phyloP scores from a whole-genome alignment of 805 yeast genomes.

The Sugiyamaella valdiviana region DNA sequence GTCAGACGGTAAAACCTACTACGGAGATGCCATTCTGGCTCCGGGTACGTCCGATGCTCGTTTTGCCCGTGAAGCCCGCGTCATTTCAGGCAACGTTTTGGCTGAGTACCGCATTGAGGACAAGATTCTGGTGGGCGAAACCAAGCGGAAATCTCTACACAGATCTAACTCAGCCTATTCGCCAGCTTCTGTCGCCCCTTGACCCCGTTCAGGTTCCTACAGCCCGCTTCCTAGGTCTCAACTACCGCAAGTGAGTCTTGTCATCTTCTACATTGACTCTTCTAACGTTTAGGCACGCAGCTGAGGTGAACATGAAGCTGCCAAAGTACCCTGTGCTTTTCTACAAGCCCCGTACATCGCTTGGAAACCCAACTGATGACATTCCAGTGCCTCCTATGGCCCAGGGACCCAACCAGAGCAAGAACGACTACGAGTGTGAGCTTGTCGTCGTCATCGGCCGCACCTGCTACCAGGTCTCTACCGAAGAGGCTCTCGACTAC shows the following conservation, averaged over 20 bases:
- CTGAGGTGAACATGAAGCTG: conserved; percentile 36
- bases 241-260: conserved; percentile 40
- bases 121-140: conserved; percentile 19
- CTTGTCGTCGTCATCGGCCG: conserved; percentile 50
- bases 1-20: conserved; percentile 38
- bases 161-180: conserved; percentile 20
- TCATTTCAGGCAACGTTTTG: conserved; percentile 45
- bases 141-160: neutral
- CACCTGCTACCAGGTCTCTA: conserved; percentile 39
- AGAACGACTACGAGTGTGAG: conserved; percentile 49
- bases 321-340: conserved; percentile 48
- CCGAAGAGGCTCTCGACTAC: conserved; percentile 40
- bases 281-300: conserved; percentile 25
- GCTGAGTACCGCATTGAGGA: conserved; percentile 36
- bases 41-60: conserved; percentile 35
- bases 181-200: conserved; percentile 38
- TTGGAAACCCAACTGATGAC: conserved; percentile 39
- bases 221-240: conserved; percentile 47
- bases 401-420: conserved; percentile 21
- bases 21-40: conserved; percentile 45
- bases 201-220: conserved; percentile 34
- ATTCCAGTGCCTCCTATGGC: conserved; percentile 36
- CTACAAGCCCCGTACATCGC: conserved; percentile 44
- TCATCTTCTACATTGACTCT: neutral
- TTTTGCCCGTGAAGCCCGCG: conserved; percentile 36